These are phyloP conservation scores for Yarrowia divulgata DNA, from an alignment of 805 yeast genomes.

Conservation along the genomic window DNA sequence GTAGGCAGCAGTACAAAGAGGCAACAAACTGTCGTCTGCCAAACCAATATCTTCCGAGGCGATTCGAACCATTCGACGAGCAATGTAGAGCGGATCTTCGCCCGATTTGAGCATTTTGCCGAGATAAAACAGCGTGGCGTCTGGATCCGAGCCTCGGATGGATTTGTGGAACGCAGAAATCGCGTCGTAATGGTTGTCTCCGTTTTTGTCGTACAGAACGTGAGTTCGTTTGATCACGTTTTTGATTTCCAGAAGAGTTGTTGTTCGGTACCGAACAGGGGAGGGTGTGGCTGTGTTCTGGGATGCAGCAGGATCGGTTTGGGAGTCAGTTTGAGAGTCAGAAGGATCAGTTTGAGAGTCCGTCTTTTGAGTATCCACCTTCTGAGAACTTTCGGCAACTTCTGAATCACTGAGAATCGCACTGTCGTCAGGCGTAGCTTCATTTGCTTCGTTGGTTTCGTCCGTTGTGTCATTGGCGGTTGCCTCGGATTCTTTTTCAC, in stretches of 20 bases:
- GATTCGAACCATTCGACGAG: slow-evolving; percentile 89
- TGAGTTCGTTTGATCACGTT: slow-evolving; percentile 58
- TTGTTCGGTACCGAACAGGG: not conserved
- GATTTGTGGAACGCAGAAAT: slow-evolving; percentile 96
- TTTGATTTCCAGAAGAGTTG: slow-evolving; percentile 49
- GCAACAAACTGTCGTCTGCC: slow-evolving; percentile 80
- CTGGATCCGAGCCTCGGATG: slow-evolving; percentile 85
- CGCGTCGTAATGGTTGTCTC: slow-evolving; percentile 93
- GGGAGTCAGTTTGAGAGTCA: no score
- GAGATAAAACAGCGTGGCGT: slow-evolving; percentile 87
- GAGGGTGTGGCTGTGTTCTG: slow-evolving; percentile 7
- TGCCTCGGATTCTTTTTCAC: no score
- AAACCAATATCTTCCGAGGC: slow-evolving; percentile 96
- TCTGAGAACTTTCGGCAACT: not conserved
- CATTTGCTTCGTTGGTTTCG: not conserved
- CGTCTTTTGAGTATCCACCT: not conserved
- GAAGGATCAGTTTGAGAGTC: no score
- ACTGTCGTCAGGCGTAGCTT: slow-evolving; percentile 1
- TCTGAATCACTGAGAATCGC: not conserved
- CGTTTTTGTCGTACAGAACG: slow-evolving; percentile 79
- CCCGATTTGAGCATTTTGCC: slow-evolving; percentile 92
- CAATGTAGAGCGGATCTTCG: slow-evolving; percentile 89
- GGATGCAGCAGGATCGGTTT: not conserved
- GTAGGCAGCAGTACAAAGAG: slow-evolving; percentile 85
- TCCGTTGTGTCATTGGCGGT: no score